Percentiles rank a stretch among this genome's conserved stretches.
Evolutionary conservation across 192 early-diverging fungal genomes (phyloP).

Genomic region (Paraglomus brasilianum): DNA sequence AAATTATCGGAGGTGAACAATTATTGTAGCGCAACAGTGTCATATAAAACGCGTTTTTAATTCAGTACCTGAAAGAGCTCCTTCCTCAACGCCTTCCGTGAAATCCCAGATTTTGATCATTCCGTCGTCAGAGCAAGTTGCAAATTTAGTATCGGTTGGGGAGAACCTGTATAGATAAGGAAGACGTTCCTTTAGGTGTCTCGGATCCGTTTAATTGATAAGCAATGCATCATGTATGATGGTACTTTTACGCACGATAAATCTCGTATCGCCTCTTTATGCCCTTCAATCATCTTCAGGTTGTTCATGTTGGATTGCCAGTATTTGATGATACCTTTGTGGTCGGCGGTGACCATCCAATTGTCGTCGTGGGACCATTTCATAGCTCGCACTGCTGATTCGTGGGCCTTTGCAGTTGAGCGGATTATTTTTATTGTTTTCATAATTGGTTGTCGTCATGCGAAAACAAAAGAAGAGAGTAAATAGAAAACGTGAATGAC

Average conservation of each 20-base stretch:
- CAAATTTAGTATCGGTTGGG: conserved; percentile 91
- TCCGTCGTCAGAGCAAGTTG: conserved; percentile 92
- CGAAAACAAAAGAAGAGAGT: background rate
- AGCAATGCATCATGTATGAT: background rate
- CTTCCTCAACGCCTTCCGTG: conserved; percentile 77
- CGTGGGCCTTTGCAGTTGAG: conserved; percentile 90
- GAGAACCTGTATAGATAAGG: conserved; percentile 64
- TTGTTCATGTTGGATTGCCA: conserved; percentile 97
- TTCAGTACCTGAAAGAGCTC: conserved; percentile 56
- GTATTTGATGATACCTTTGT: conserved; percentile 92
- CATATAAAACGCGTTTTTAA: background rate
- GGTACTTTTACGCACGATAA: conserved; percentile 53
- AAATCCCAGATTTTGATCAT: conserved; percentile 98
- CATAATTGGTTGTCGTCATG: background rate
- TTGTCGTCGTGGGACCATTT: conserved; percentile 94
- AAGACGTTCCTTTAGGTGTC: background rate
- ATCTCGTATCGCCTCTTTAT: conserved; percentile 89
- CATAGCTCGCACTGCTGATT: conserved; percentile 92
- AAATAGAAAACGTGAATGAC: background rate
- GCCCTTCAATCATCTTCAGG: conserved; percentile 82
- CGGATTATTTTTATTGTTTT: too few relatives aligned
- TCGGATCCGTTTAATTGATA: too few relatives aligned
- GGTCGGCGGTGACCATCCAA: conserved; percentile 94
- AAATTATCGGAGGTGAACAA: background rate
- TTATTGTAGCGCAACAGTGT: background rate